These are phyloP conservation scores for Linum lewisii DNA, from an alignment of 345 rosid genomes.

Conservation along the genomic window DNA sequence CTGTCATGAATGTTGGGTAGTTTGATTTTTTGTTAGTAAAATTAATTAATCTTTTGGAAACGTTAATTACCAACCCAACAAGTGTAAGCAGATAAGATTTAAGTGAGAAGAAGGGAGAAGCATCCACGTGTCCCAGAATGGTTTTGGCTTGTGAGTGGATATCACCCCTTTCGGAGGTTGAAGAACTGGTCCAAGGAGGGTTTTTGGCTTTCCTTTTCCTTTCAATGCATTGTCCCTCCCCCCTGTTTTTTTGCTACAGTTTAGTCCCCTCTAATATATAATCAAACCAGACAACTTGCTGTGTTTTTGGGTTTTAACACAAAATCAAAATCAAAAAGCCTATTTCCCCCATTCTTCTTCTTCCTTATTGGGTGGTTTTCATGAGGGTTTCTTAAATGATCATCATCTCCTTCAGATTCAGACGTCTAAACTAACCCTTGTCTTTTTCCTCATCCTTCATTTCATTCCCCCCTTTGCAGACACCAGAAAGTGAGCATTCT, in stretches of 20 bases:
- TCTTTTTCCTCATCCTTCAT: not conserved
- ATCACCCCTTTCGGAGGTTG: slow-evolving; percentile 15
- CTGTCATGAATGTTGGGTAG: not conserved
- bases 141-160: slow-evolving; percentile 11
- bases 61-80: not conserved
- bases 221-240: not conserved
- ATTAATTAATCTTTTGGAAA: no score
- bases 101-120: slow-evolving; percentile 14
- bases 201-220: not conserved
- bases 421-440: slow-evolving; percentile 8
- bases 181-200: slow-evolving; percentile 22
- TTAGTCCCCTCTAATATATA: no score
- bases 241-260: no score
- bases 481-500: no score
- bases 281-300: not conserved
- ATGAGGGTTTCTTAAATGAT: slow-evolving; percentile 15
- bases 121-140: slow-evolving; percentile 23
- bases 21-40: no score
- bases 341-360: no score
- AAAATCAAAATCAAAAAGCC: not conserved
- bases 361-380: slow-evolving; percentile 13
- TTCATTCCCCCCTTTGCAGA: no score
- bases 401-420: slow-evolving; percentile 1
- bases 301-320: slow-evolving; percentile 19
- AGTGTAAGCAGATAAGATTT: slow-evolving; percentile 21